These are phyloP conservation scores for Heterobasidion occidentale DNA, from an alignment of 1,284 basidiomycete genomes.

Conservation along the genomic window DNA sequence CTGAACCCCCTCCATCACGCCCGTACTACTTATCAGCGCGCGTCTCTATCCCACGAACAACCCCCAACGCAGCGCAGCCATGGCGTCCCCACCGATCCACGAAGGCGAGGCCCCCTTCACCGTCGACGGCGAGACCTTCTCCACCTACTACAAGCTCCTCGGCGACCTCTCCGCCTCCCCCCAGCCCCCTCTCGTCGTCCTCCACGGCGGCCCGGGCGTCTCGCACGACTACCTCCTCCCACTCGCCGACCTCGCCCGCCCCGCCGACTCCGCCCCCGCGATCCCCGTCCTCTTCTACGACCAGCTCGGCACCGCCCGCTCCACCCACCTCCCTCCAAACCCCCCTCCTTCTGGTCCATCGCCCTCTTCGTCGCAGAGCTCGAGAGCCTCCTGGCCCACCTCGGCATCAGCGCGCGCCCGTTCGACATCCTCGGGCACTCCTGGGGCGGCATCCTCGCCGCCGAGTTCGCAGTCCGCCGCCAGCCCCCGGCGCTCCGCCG, in stretches of 20 bases:
- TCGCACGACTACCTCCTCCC: slow-evolving; percentile 34
- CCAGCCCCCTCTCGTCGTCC: slow-evolving; percentile 27
- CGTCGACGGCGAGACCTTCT: background rate
- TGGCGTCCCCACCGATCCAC: background rate
- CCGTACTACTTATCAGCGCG: no score
- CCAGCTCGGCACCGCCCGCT: slow-evolving; percentile 38
- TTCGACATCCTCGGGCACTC: slow-evolving; percentile 41
- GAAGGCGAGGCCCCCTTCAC: background rate
- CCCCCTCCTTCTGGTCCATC: slow-evolving; percentile 34
- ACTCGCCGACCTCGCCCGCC: slow-evolving; percentile 23
- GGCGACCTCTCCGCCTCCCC: slow-evolving; percentile 18
- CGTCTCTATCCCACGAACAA: no score
- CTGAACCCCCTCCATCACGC: no score
- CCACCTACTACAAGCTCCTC: slow-evolving; percentile 13
- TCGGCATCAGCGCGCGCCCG: slow-evolving; percentile 25
- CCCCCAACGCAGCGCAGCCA: background rate
- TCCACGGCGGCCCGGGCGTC: slow-evolving; percentile 37
- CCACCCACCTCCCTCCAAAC: slow-evolving; percentile 33
- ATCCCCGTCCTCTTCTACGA: slow-evolving; percentile 44
- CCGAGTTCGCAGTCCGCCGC: slow-evolving; percentile 17
- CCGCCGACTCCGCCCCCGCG: slow-evolving; percentile 1
- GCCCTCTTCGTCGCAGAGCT: slow-evolving; percentile 41
- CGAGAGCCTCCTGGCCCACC: slow-evolving; percentile 30
- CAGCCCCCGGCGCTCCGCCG: slow-evolving; percentile 30
- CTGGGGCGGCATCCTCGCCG: slow-evolving; percentile 45